Percentiles rank a stretch among this genome's conserved stretches.
phyloP scores from a whole-genome alignment of 257 asterid species.

The Galeopsis tetrahit region DNA sequence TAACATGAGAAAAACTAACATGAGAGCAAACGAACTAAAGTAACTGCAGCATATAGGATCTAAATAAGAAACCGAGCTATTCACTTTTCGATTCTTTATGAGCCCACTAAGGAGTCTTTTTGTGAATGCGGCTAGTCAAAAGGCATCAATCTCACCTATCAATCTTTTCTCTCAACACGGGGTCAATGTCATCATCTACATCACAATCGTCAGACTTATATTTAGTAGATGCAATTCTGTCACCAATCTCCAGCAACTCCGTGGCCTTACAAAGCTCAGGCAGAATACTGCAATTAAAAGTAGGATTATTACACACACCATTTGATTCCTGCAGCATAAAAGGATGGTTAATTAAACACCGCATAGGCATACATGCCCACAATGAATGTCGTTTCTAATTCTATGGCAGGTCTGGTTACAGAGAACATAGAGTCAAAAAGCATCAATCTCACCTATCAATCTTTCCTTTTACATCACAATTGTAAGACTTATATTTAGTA shows the following conservation, averaged over 20 bases:
- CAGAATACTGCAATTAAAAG: conserved; percentile 35
- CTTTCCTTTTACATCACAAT: conserved; percentile 72
- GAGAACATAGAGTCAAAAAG: conserved; percentile 16
- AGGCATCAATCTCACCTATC: conserved; percentile 64
- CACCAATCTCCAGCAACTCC: conserved; percentile 50
- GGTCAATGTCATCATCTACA: conserved; percentile 85
- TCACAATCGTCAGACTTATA: conserved; percentile 70
- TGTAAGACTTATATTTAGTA: conserved; percentile 66
- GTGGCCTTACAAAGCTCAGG: conserved; percentile 43
- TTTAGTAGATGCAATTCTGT: conserved; percentile 53
- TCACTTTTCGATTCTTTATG: not conserved
- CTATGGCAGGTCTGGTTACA: conserved; percentile 2
- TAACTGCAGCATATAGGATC: not conserved
- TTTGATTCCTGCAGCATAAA: conserved; percentile 51
- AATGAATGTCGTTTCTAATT: conserved; percentile 8
- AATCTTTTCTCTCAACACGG: conserved; percentile 76
- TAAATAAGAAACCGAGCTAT: conserved; percentile 11
- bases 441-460: conserved; percentile 69
- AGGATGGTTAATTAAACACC: conserved; percentile 31
- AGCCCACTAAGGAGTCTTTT: conserved; percentile 11
- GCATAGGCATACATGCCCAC: conserved; percentile 6
- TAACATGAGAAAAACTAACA: not conserved
- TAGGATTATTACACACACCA: conserved; percentile 37
- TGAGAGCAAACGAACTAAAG: not conserved
- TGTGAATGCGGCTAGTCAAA: conserved; percentile 14